Evolutionary conservation across 495 filamentous ascomycete genomes (phyloP).

Genomic region (Penicillium salamii): DNA sequence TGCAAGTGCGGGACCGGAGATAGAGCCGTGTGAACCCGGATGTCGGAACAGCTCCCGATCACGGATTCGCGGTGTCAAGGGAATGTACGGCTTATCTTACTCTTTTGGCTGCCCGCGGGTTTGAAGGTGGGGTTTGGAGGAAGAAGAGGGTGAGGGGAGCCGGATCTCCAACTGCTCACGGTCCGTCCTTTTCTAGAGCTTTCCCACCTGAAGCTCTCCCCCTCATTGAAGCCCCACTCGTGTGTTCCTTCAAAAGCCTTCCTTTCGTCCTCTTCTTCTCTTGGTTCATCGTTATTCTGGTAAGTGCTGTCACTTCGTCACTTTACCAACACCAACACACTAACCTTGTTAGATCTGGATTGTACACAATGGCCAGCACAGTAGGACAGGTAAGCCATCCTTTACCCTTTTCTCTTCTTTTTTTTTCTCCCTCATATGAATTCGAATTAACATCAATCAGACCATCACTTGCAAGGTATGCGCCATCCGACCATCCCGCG

Average conservation of each 20-base stretch:
- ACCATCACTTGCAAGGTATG: slow-evolving; percentile 74
- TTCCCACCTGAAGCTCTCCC: slow-evolving; percentile 6
- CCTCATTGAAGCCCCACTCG: slow-evolving; percentile 23
- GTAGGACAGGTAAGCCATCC: slow-evolving; percentile 56
- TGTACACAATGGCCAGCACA: slow-evolving; percentile 45
- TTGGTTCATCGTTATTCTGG: slow-evolving; percentile 4
- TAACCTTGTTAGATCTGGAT: neutral
- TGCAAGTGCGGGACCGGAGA: neutral
- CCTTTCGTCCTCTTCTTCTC: slow-evolving; percentile 1
- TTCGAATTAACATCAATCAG: slow-evolving; percentile 33
- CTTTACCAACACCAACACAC: neutral
- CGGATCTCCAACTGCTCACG: slow-evolving; percentile 7
- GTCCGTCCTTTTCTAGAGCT: neutral
- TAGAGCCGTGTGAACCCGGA: neutral
- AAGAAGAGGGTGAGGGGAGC: neutral
- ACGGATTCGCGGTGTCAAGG: slow-evolving; percentile 10
- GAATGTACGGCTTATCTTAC: neutral
- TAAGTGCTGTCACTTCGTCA: neutral
- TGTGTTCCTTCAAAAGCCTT: slow-evolving; percentile 20
- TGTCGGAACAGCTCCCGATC: slow-evolving; percentile 1
- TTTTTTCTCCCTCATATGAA: too few species aligned
- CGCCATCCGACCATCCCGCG: slow-evolving; percentile 12
- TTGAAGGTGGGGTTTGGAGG: neutral
- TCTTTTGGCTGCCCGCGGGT: neutral
- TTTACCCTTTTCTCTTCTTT: neutral